Evolutionary conservation across 192 early-diverging fungal genomes (phyloP).

Genomic region (Anaeromyces robustus): DNA sequence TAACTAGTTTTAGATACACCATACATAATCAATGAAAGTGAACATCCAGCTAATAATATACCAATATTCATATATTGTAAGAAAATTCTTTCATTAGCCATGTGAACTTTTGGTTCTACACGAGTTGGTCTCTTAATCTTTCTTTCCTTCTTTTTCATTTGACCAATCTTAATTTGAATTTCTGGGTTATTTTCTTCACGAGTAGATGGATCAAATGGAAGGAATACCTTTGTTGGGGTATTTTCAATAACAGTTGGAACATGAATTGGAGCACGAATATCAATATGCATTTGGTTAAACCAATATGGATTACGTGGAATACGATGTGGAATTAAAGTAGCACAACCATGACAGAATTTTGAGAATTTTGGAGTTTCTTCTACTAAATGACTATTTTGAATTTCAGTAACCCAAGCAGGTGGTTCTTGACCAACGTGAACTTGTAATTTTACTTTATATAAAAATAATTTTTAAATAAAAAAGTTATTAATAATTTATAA

Average conservation of each 20-base stretch:
- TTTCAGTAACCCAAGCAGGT: slow-evolving; percentile 83
- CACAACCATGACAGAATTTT: slow-evolving; percentile 91
- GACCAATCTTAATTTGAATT: not conserved
- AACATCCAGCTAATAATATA: not conserved
- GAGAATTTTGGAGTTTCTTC: slow-evolving; percentile 86
- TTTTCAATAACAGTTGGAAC: not conserved
- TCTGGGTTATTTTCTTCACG: not conserved
- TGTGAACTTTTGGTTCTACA: not conserved
- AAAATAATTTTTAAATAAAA: too few species aligned
- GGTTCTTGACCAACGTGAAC: slow-evolving; percentile 78
- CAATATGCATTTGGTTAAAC: not conserved
- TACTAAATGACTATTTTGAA: slow-evolving; percentile 72
- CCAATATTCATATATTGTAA: not conserved
- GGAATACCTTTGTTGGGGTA: not conserved
- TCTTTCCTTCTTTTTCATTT: not conserved
- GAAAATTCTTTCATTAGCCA: not conserved
- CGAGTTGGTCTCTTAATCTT: not conserved
- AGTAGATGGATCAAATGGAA: not conserved
- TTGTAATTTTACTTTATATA: slow-evolving; percentile 67
- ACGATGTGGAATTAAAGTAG: slow-evolving; percentile 44
- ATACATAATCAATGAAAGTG: not conserved
- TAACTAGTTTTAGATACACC: not conserved
- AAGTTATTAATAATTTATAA: too few species aligned
- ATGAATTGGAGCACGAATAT: not conserved
- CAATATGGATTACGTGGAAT: not conserved